Percentiles rank a stretch among this genome's conserved stretches.
Conservation (phyloP, 441 rosid genomes). For the Adansonia grandidieri region DNA sequence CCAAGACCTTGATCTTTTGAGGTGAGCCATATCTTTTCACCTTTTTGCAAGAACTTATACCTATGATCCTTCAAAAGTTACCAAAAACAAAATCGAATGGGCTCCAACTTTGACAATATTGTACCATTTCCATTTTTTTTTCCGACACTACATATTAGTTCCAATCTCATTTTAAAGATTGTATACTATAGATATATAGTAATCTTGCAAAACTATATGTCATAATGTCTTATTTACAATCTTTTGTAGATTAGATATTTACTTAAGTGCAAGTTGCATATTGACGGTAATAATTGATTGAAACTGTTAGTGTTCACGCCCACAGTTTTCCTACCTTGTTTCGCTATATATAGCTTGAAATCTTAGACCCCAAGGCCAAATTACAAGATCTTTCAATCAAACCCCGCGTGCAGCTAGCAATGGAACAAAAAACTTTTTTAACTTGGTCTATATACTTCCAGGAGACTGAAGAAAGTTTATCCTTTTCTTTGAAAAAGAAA, state of each 20-base stretch:
- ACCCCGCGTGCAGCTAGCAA: neutral
- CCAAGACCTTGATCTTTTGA: neutral
- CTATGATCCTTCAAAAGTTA: neutral
- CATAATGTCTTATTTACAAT: neutral
- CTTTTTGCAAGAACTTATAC: neutral
- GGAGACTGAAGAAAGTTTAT: conserved; percentile 11
- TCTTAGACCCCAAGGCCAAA: neutral
- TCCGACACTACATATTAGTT: neutral
- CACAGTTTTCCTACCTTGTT: neutral
- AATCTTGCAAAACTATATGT: neutral
- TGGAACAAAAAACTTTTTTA: neutral
- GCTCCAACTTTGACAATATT: conserved; percentile 8
- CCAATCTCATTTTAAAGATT: neutral
- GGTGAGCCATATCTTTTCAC: neutral
- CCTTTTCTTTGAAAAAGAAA: no score
- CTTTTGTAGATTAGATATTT: neutral
- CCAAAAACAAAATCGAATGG: neutral
- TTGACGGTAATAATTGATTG: conserved; percentile 1
- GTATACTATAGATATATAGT: neutral
- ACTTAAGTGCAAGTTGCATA: neutral
- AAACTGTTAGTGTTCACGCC: neutral
- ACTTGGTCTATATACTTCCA: neutral
- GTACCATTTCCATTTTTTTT: neutral
- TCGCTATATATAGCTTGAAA: conserved; percentile 16
- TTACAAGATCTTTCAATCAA: neutral